These are phyloP conservation scores for Babesia bigemina DNA, from an alignment of 169 alveolate species.

Conservation along the genomic window DNA sequence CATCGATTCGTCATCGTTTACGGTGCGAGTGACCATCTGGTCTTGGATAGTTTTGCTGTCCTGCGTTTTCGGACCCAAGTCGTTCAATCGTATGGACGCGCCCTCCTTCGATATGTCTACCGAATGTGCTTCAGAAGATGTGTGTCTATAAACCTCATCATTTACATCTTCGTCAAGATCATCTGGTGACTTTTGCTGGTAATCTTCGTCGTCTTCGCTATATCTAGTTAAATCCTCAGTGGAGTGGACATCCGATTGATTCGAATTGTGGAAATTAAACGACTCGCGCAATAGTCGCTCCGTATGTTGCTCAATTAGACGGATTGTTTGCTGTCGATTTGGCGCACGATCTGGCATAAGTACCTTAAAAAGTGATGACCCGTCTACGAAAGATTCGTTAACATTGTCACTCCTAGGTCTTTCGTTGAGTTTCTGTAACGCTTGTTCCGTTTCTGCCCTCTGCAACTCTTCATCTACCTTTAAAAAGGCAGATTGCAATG, in stretches of 20 bases:
- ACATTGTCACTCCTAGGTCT: slow-evolving; percentile 28
- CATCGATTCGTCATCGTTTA: slow-evolving; percentile 17
- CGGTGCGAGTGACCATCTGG: slow-evolving; percentile 5
- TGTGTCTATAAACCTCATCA: slow-evolving; percentile 11
- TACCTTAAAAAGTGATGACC: slow-evolving; percentile 49
- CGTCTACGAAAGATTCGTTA: slow-evolving; percentile 11
- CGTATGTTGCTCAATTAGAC: slow-evolving; percentile 46
- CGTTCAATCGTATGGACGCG: slow-evolving; percentile 18
- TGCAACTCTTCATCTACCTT: slow-evolving; percentile 62
- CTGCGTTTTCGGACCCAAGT: slow-evolving; percentile 10
- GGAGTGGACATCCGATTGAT: background rate
- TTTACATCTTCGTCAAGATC: slow-evolving; percentile 26
- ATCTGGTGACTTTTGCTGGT: slow-evolving; percentile 15
- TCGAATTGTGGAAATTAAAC: slow-evolving; percentile 14
- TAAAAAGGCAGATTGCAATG: slow-evolving; percentile 56
- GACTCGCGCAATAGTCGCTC: slow-evolving; percentile 28
- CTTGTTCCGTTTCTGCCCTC: slow-evolving; percentile 54
- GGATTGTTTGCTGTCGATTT: slow-evolving; percentile 54
- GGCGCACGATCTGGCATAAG: slow-evolving; percentile 46
- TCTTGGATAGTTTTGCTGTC: background rate
- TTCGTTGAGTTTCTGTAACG: slow-evolving; percentile 31
- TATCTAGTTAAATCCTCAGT: slow-evolving; percentile 4
- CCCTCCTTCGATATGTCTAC: background rate
- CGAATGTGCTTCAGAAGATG: background rate
- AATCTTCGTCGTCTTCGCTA: slow-evolving; percentile 23